Conservation (phyloP, 257 asterid species). For the Penstemon davidsonii region DNA sequence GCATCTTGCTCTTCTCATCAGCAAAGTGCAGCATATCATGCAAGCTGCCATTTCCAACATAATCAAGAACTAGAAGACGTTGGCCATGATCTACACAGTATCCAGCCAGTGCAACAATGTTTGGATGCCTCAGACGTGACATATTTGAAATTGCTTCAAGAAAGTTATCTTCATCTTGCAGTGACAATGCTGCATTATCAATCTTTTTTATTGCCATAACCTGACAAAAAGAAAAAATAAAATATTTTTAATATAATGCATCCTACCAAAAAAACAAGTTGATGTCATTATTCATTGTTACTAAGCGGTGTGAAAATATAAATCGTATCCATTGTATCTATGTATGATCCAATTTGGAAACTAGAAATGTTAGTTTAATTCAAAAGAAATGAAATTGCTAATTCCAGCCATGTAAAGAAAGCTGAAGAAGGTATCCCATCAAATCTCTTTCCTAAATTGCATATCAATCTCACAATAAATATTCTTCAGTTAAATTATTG, state of each 20-base stretch:
- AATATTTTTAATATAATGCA: neutral
- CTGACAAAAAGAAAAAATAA: slow-evolving; percentile 34
- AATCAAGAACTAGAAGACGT: slow-evolving; percentile 84
- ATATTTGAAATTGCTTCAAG: slow-evolving; percentile 87
- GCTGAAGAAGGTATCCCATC: no score
- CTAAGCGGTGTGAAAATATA: slow-evolving; percentile 10
- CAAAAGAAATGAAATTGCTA: no score
- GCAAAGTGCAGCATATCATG: slow-evolving; percentile 96
- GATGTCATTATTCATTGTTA: neutral
- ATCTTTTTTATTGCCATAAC: slow-evolving; percentile 82
- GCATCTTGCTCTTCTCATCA: slow-evolving; percentile 80
- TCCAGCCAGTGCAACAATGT: slow-evolving; percentile 80
- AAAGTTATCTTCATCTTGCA: slow-evolving; percentile 92
- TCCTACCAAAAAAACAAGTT: no score
- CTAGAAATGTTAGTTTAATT: no score
- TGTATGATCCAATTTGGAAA: no score
- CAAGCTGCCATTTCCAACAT: slow-evolving; percentile 75
- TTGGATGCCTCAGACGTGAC: slow-evolving; percentile 91
- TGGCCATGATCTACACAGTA: slow-evolving; percentile 95
- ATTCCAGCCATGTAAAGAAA: no score
- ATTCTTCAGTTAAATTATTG: no score
- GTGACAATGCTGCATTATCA: slow-evolving; percentile 80
- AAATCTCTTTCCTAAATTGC: no score
- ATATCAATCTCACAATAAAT: no score
- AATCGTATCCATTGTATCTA: neutral